Base-by-base conservation (phyloP, 768 basidiomycete genomes). In the Cyclocybe cylindracea region DNA sequence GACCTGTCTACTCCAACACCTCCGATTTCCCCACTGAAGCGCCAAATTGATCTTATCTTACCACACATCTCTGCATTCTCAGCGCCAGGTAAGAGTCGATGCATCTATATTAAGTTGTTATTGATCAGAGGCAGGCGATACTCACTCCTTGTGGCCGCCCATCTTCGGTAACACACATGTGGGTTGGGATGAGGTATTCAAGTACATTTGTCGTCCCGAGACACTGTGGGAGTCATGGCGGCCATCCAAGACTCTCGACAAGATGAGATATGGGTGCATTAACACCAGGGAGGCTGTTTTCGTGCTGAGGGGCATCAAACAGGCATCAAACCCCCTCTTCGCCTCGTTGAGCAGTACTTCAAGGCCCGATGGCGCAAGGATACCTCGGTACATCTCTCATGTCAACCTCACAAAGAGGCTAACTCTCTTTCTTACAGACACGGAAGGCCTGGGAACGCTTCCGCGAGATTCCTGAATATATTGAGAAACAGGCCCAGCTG, bases 351-450 rank as follows among this genome's bases (percentile, higher is more conserved):
- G 39, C 33, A 55, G 16, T 44, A 54, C n/a, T 65, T 66, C 33
- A 49, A 59, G 29, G 42, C 50, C 2, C 32, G 34, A 10, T 65
- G 65, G 59, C 47, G 53, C 10, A 51, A 47, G 33, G 48, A 45
- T 14, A 87, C 65, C 72, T 86, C 11, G 82, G 89, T 67, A 59
- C 68, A 10, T n/a, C n/a, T n/a, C 62, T 66, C 51, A 34, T 1
- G 32, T n/a, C 11, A 34, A 11, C 36, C 10, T 11, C 67, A 63
- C 34, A 73, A 71, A 19, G 65, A 78, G 53, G 68, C 66, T 10
- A 5, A 16, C 32, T 50, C 10, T 11, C 10, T 31, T 7, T 39
- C n/a, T n/a, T n/a, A n/a, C n/a, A 65, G 61, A 51, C 46, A 16
- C 44, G 52, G 2, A 63, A 63, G 39, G 39, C 47, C 9, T 65